Base-by-base conservation (phyloP, 495 filamentous ascomycete species). In the Podospora pseudopauciseta region DNA sequence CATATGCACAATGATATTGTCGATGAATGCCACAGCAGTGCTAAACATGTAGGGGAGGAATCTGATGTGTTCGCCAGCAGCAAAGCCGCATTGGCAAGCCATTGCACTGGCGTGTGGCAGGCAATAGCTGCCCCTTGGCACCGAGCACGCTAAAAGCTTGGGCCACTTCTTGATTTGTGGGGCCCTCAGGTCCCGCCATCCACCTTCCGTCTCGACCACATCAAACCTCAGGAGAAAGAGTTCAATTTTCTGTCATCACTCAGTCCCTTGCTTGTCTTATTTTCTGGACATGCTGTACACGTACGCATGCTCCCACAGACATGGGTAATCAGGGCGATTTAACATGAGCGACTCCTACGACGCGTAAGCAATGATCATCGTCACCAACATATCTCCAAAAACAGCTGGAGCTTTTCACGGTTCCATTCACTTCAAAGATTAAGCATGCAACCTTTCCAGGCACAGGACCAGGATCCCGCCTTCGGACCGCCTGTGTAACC, bases 1-100 rank as follows among this genome's bases (percentile, higher is more conserved):
- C 39, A 71, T 70, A 77, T 77, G 65, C 68, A 73, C n/a, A 18
- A 28, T 44, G 39, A 30, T 39, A 63, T 30, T 49, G 39, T 49
- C 13, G 39, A 49, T 49, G 39, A 23, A 39, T 53, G 65, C 39
- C 39, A 49, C 39, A 11, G 39, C 39, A 49, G 39, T 49, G 39
- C 39, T 49, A 49, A 11, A 49, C 39, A 49, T 49, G 39, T 49
- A 49, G 39, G 39, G 39, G 13, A 49, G 39, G 39, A 49, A 49
- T 49, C 39, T 18, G 39, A 49, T 49, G 39, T 49, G 39, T 49
- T 49, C 13, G 39, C 39, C 39, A 49, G 39, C 39, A 49, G 39
- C 30, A 32, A 49, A 16, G 39, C 39, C 39, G 39, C 39, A 49
- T 49, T 49, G 39, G 39, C 39, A 49, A 39, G 6, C 3, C 5